Evolutionary conservation across 1,139 yeast genomes (phyloP).

Genomic region (Saccharomyces pastorianus): DNA sequence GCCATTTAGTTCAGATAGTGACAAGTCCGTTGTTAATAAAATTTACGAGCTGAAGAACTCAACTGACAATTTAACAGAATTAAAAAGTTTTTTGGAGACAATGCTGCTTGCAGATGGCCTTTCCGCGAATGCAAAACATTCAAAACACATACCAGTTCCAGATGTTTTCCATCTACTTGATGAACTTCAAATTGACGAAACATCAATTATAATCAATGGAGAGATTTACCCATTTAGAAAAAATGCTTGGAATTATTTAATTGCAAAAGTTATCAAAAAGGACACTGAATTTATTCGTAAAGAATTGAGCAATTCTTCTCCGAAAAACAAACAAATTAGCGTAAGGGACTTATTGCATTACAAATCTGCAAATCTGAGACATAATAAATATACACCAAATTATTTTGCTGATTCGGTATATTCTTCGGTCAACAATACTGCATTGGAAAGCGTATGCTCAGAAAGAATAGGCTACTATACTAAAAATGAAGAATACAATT

Average conservation of each 20-base stretch:
- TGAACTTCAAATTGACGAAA: conserved; percentile 39
- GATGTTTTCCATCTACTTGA: conserved; percentile 29
- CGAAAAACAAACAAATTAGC: conserved; percentile 8
- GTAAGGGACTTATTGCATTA: conserved; percentile 28
- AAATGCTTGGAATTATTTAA: conserved; percentile 29
- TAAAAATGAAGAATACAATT: conserved; percentile 12
- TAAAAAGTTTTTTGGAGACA: conserved; percentile 20
- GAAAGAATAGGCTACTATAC: conserved; percentile 14
- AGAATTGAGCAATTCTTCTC: conserved; percentile 14
- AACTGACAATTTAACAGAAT: conserved; percentile 11
- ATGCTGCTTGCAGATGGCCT: conserved; percentile 12
- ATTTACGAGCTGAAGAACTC: conserved; percentile 34
- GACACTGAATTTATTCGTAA: conserved; percentile 22
- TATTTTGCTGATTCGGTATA: conserved; percentile 27
- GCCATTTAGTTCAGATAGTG: conserved; percentile 39
- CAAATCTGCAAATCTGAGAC: conserved; percentile 23
- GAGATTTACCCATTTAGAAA: conserved; percentile 40
- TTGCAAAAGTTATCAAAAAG: conserved; percentile 28
- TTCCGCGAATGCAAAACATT: not conserved
- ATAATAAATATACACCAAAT: conserved; percentile 27
- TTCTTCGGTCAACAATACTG: conserved; percentile 17
- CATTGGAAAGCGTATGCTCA: conserved; percentile 8
- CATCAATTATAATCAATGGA: conserved; percentile 67
- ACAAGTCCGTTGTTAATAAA: conserved; percentile 27
- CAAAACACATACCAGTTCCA: conserved; percentile 10